A percentile compares a stretch with the other conserved stretches of the same genome.
phyloP scores from a whole-genome alignment of 2,329 filamentous ascomycete species.

The Fusarium coffeatum region DNA sequence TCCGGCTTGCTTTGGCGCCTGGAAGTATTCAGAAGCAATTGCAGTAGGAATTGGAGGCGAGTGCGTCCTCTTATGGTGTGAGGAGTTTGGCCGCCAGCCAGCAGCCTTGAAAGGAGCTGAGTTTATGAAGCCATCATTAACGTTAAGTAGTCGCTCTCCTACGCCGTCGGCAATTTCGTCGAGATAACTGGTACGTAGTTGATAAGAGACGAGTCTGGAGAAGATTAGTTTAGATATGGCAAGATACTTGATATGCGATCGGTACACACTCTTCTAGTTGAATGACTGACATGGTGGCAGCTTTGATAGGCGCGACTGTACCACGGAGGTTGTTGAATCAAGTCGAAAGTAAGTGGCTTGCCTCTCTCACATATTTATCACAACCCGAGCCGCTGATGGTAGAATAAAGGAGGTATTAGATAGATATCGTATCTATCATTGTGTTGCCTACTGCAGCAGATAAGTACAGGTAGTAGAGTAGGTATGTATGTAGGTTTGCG shows the following conservation, averaged over 20 bases:
- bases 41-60: conserved; percentile 88
- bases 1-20: conserved; percentile 72
- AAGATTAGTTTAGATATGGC: conserved; percentile 33
- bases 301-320: conserved; percentile 3
- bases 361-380: conserved; percentile 36
- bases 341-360: background rate
- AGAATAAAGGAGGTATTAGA: conserved; percentile 7
- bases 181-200: conserved; percentile 83
- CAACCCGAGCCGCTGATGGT: background rate
- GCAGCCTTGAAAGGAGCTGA: conserved; percentile 84
- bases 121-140: conserved; percentile 83
- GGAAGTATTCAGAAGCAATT: conserved; percentile 85
- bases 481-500: background rate
- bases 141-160: conserved; percentile 83
- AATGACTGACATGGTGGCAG: conserved; percentile 52
- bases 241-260: background rate
- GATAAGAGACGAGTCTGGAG: conserved; percentile 80
- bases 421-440: conserved; percentile 9
- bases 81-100: conserved; percentile 80
- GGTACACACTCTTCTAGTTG: conserved; percentile 53
- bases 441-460: background rate
- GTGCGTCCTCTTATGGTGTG: conserved; percentile 83
- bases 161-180: conserved; percentile 85
- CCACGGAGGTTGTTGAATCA: conserved; percentile 1
- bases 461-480: conserved; percentile 16